Base-by-base conservation (phyloP, 1,139 yeast genomes). In the Candida gigantensis region DNA sequence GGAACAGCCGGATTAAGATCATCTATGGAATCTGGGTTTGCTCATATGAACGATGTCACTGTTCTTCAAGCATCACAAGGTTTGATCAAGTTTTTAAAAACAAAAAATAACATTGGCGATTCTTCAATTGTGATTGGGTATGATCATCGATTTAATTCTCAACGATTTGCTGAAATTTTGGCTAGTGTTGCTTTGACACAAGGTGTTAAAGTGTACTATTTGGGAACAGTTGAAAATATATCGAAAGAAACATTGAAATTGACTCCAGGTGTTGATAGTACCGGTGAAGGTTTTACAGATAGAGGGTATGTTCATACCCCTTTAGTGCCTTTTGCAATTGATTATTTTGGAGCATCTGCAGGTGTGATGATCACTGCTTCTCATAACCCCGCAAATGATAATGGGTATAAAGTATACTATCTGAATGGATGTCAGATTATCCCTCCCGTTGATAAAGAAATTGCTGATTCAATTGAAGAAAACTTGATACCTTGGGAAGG, bases 291-390 rank as follows among this genome's bases (percentile, higher is more conserved):
- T n/a, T n/a, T n/a, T n/a, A n/a, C 46, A 3, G 43, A 47, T 17
- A 40, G 43, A 13, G 45, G 53, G n/a, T 60, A 64, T 37, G 89
- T 84, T 6, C 96, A 89, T 46, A 92, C 98, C 0, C 98, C 98
- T 1, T 60, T 88, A 57, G 97, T 92, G 1, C 97, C 98, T 1
- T 90, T 85, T 60, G 80, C 86, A 0, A 83, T 92, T 19, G 87
- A 84, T 46, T 54, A 67, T 26, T 71, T 65, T 40, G 49, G 62
- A 0, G 89, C 96, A 0, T 66, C 81, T 0, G 88, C 82, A 35
- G 98, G 97, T 24, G 85, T 92, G 2, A 92, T 92, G 97, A 79
- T 92, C 32, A 92, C 98, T 0, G 97, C 98, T 0, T 86, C 96
- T 37, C 98, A 92, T 59, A 92, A 92, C 53, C 97, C 97, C 0